Percentiles rank a stretch among this genome's conserved stretches.
Evolutionary conservation across 441 rosid genomes (phyloP).

Genomic region (Brassica balearica): DNA sequence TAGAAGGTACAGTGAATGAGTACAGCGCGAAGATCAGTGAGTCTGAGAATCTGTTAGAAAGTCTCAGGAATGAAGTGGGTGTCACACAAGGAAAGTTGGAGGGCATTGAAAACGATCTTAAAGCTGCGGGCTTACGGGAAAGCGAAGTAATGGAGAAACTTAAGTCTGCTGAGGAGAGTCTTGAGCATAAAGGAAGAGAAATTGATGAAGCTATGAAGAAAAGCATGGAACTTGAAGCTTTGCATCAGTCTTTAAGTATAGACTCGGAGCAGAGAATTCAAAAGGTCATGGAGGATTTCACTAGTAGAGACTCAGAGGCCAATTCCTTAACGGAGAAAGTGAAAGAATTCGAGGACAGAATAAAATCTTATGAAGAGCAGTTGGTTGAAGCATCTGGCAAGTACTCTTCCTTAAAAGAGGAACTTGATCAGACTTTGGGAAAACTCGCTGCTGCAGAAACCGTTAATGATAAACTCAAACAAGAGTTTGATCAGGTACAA

Average conservation of each 20-base stretch:
- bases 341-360: conserved; percentile 55
- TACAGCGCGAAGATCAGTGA: conserved; percentile 65
- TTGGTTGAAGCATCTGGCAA: conserved; percentile 51
- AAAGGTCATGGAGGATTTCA: conserved; percentile 54
- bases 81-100: conserved; percentile 69
- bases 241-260: conserved; percentile 58
- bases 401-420: conserved; percentile 68
- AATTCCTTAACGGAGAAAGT: conserved; percentile 59
- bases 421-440: conserved; percentile 61
- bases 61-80: conserved; percentile 71
- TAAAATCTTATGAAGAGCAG: conserved; percentile 57
- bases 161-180: conserved; percentile 72
- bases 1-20: conserved; percentile 62
- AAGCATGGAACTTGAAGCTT: conserved; percentile 67
- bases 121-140: conserved; percentile 69
- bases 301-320: conserved; percentile 65
- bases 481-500: conserved; percentile 42
- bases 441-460: conserved; percentile 65
- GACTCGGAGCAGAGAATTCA: conserved; percentile 68
- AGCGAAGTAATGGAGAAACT: conserved; percentile 72
- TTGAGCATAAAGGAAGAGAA: conserved; percentile 60
- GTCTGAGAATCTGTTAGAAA: conserved; percentile 70
- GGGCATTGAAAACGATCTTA: conserved; percentile 69
- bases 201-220: conserved; percentile 62
- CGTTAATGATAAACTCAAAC: conserved; percentile 65